These are phyloP conservation scores for Luzula sylvatica DNA, from an alignment of 176 grass and related monocot species.

Conservation along the genomic window DNA sequence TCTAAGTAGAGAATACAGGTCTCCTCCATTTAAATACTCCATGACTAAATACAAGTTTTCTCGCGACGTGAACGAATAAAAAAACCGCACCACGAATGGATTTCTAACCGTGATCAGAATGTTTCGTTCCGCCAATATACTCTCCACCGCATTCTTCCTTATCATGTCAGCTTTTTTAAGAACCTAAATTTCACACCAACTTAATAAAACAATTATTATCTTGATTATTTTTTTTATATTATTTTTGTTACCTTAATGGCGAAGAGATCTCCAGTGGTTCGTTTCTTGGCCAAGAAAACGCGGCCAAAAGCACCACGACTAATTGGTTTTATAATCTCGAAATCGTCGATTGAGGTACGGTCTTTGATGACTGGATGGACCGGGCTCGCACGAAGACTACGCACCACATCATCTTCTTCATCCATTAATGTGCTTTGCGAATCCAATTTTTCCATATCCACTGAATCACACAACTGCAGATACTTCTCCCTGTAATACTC, in stretches of 20 bases:
- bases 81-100: conserved; percentile 99
- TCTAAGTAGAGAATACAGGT: conserved; percentile 90
- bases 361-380: conserved; percentile 82
- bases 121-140: conserved; percentile 98
- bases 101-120: conserved; percentile 95
- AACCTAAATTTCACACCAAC: conserved; percentile 41
- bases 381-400: conserved; percentile 87
- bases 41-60: conserved; percentile 99
- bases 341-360: conserved; percentile 97
- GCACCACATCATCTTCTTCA: conserved; percentile 95
- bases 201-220: conserved; percentile 7
- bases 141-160: conserved; percentile 97
- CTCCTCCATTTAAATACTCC: conserved; percentile 99
- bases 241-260: conserved; percentile 86
- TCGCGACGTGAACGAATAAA: conserved; percentile 98
- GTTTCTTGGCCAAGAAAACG: conserved; percentile 99
- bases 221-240: not conserved
- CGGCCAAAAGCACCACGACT: conserved; percentile 97
- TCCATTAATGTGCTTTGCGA: conserved; percentile 84
- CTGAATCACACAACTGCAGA: conserved; percentile 86
- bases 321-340: conserved; percentile 98
- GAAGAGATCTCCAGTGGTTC: conserved; percentile 97
- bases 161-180: conserved; percentile 99
- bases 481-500: conserved; percentile 99
- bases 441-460: conserved; percentile 93